Evolutionary conservation across 2,329 filamentous ascomycete genomes (phyloP).

Genomic region (Incumbomyces delicatus): DNA sequence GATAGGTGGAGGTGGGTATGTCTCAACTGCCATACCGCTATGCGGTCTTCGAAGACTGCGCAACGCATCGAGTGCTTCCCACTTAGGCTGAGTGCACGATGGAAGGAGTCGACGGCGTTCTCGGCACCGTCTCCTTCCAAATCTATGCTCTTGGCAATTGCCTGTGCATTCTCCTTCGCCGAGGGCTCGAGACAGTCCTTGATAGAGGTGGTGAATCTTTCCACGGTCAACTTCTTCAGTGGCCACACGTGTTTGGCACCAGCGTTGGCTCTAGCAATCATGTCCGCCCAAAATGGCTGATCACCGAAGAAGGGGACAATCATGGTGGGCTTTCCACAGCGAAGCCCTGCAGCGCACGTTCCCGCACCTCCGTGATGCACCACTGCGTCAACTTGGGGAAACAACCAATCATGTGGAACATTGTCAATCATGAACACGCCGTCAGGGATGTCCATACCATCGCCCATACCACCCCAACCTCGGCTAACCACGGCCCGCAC

Average conservation of each 20-base stretch:
- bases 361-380: slow-evolving; percentile 31
- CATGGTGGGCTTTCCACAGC: slow-evolving; percentile 28
- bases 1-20: slow-evolving; percentile 39
- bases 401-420: slow-evolving; percentile 32
- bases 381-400: slow-evolving; percentile 27
- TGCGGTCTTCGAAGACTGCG: slow-evolving; percentile 33
- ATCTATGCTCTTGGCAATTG: slow-evolving; percentile 28
- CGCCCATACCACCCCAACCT: slow-evolving; percentile 30
- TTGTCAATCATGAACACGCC: slow-evolving; percentile 28
- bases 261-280: slow-evolving; percentile 34
- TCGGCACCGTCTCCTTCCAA: slow-evolving; percentile 30
- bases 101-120: slow-evolving; percentile 34
- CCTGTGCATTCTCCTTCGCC: slow-evolving; percentile 24
- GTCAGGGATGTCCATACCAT: slow-evolving; percentile 23
- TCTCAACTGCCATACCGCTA: slow-evolving; percentile 45
- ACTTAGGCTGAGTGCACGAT: slow-evolving; percentile 27
- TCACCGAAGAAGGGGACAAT: slow-evolving; percentile 37
- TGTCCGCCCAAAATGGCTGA: slow-evolving; percentile 38
- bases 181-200: slow-evolving; percentile 26
- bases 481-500: slow-evolving; percentile 29
- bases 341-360: slow-evolving; percentile 29
- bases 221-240: slow-evolving; percentile 26
- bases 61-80: slow-evolving; percentile 27
- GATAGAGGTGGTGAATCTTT: slow-evolving; percentile 30
- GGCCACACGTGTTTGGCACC: slow-evolving; percentile 31